Percentiles rank a stretch among this genome's conserved stretches.
Evolutionary conservation across 148 eudicot species (phyloP).

Genomic region (Vaccinium myrtillus): DNA sequence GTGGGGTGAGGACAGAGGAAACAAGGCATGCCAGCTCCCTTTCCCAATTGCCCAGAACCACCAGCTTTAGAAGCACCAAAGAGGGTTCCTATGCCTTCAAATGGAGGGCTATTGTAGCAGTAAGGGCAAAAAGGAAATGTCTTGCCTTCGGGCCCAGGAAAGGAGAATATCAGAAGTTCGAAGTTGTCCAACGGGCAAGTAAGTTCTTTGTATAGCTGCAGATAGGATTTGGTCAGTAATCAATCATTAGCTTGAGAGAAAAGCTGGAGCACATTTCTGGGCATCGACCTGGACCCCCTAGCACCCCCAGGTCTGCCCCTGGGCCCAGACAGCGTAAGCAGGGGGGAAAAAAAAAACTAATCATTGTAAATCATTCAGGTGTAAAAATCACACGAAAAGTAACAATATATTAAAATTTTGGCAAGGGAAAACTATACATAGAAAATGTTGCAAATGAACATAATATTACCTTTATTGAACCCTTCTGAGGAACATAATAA

Average conservation of each 20-base stretch:
- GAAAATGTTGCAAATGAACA: background rate
- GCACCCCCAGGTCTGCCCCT: too few relatives aligned
- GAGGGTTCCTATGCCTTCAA: conserved; percentile 72
- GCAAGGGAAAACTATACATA: background rate
- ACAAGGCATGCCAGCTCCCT: conserved; percentile 97
- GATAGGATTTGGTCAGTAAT: background rate
- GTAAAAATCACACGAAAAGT: background rate
- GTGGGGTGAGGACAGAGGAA: conserved; percentile 95
- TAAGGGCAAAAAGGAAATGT: conserved; percentile 92
- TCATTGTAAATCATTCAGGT: background rate
- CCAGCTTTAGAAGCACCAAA: conserved; percentile 61
- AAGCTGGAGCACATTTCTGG: background rate
- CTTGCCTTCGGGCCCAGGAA: conserved; percentile 93
- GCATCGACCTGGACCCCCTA: background rate
- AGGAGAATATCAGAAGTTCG: conserved; percentile 81
- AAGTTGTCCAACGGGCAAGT: conserved; percentile 90
- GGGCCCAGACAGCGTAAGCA: background rate
- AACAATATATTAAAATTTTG: background rate
- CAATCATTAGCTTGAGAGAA: background rate
- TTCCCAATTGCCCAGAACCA: conserved; percentile 57
- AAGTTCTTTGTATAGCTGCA: conserved; percentile 90
- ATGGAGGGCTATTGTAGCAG: conserved; percentile 93
- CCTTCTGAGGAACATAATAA: conserved; percentile 90
- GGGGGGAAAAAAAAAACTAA: too few relatives aligned
- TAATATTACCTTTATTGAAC: conserved; percentile 66